A percentile compares a stretch with the other conserved stretches of the same genome.
Evolutionary conservation across 441 rosid species (phyloP).

Genomic region (Jatropha multifida): DNA sequence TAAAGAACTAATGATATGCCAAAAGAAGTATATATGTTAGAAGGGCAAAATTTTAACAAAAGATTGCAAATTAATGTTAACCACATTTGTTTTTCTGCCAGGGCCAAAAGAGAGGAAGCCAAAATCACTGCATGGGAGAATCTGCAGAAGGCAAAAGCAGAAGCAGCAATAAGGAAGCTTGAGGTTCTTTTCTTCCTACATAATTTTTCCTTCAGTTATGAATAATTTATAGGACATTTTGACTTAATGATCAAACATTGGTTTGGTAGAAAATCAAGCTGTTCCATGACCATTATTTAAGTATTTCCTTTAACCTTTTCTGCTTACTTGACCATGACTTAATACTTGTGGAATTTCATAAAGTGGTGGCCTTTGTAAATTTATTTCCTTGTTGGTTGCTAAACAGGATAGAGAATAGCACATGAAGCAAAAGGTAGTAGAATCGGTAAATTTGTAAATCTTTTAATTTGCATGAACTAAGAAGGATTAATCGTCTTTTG

Average conservation of each 20-base stretch:
- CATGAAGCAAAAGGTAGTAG: background rate
- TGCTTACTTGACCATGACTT: background rate
- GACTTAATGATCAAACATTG: conserved; percentile 17
- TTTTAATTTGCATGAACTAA: background rate
- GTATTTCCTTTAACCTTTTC: background rate
- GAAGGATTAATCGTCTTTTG: background rate
- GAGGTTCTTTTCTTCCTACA: conserved; percentile 52
- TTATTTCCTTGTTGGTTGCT: background rate
- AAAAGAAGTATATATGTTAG: background rate
- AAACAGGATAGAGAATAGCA: background rate
- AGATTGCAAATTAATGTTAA: background rate
- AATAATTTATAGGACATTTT: background rate
- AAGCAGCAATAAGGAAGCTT: conserved; percentile 81
- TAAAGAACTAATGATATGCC: background rate
- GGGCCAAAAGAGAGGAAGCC: conserved; percentile 81
- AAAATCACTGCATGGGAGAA: conserved; percentile 93
- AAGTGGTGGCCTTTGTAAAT: background rate
- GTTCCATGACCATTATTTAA: background rate
- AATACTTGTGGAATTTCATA: background rate
- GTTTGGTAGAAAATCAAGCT: background rate
- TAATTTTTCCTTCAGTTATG: conserved; percentile 9
- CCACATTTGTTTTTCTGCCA: conserved; percentile 27
- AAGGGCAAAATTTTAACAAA: background rate
- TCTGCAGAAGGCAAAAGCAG: conserved; percentile 94
- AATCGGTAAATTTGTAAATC: background rate